Evolutionary conservation across 495 filamentous ascomycete species (phyloP), one percentile per base, ranked within the genome.

Genomic region (Venustampulla echinocandica): DNA sequence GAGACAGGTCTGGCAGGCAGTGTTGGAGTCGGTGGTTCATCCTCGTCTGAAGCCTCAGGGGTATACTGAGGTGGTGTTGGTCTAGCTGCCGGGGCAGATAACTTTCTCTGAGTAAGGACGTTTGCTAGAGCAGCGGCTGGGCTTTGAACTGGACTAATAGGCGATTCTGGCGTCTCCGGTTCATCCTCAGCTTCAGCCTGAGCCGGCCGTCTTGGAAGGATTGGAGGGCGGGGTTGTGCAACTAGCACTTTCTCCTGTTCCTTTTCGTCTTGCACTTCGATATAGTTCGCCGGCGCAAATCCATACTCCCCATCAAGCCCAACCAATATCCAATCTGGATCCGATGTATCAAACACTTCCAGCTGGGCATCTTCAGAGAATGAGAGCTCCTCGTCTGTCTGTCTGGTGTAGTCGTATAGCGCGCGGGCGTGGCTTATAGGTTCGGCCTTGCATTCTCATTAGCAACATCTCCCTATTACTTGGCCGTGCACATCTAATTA

Each of bases 261-360:
- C 25, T 4, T 22, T 15, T 49, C 49, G 37, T 51, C 52, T 5
- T 57, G 58, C 33, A 71, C 67, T 13, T 96, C 87, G 47, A 97
- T 96, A 62, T 99, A 99, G 65, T 95, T 97, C 41, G 90, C 78
- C n/a, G 92, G 92, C 20, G 84, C 92, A 64, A 97, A 99, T 44
- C 92, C 92, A 70, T 80, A 99, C 54, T 94, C 88, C 10, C 79
- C 77, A 56, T 88, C 79, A 35, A 77, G 68, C 0, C 90, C 90
- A 17, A 94, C 90, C 20, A 99, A 71, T 48, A 88, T 93, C 92
- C 92, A 99, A 63, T 97, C 92, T 14, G 89, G 89, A 65, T 97
- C 92, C 6, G 86, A 82, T 10, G 73, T 82, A 58, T 99, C 92
- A 61, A 85, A 97, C 22, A 97, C 87, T 42, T 81, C 66, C 32